Conservation (phyloP, 169 alveolate genomes). For the Plasmodium knowlesi region DNA sequence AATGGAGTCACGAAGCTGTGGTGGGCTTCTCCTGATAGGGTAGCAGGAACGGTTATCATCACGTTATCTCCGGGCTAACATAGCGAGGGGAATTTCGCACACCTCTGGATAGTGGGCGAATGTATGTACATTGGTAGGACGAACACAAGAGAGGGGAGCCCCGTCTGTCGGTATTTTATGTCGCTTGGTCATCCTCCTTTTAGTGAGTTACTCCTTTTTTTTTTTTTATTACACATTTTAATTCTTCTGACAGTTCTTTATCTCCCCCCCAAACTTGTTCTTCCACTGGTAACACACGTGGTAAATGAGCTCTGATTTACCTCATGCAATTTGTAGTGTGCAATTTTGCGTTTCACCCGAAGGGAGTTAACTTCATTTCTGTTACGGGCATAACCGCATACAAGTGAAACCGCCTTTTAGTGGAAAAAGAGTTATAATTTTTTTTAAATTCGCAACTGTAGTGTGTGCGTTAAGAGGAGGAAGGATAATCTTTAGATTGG, state of each 20-base stretch:
- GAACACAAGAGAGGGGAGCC: neutral
- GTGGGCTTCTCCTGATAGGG: neutral
- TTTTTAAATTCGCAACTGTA: no score
- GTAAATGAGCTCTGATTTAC: neutral
- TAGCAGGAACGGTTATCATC: neutral
- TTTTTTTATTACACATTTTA: neutral
- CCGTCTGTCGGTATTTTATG: neutral
- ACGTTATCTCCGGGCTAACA: neutral
- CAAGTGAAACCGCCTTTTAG: neutral
- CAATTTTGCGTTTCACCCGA: neutral
- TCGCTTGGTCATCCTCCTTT: neutral
- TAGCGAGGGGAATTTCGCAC: neutral
- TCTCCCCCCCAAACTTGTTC: neutral
- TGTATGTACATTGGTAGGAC: neutral
- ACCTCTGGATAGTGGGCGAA: neutral
- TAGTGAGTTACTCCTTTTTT: neutral
- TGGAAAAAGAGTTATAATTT: neutral
- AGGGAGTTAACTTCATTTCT: neutral
- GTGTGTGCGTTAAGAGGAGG: neutral
- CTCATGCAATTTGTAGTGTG: neutral
- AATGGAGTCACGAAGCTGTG: neutral
- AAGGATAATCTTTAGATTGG: neutral
- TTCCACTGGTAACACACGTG: neutral
- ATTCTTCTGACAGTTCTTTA: neutral
- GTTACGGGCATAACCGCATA: neutral